Conservation (phyloP, 2,329 filamentous ascomycete species). For the Diplodia intermedia region DNA sequence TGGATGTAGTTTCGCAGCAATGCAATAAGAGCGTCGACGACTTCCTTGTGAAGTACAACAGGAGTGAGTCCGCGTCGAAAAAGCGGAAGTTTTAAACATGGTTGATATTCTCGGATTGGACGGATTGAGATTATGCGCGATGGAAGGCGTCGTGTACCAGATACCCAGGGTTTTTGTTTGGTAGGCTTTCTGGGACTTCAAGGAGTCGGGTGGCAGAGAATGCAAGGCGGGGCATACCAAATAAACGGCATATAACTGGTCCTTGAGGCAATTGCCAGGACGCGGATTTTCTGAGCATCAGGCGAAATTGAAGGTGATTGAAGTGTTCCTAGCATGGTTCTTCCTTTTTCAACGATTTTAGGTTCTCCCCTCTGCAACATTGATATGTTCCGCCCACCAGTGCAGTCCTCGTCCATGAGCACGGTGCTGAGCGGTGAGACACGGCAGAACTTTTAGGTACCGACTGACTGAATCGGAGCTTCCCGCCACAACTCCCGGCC, state of each 20-base stretch:
- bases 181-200: no score
- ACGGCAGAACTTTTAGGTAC: constrained; percentile 18
- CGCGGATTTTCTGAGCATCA: neutral
- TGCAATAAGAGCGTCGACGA: neutral
- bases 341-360: neutral
- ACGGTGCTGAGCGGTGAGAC: neutral
- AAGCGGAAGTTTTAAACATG: constrained; percentile 2
- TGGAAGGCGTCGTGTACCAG: neutral
- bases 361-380: neutral
- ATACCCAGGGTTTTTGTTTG: constrained; percentile 4
- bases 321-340: neutral
- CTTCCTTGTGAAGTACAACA: constrained; percentile 5
- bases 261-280: no score
- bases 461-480: neutral
- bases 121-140: no score
- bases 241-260: neutral
- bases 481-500: constrained; percentile 11
- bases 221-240: no score
- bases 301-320: neutral
- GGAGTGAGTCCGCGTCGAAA: neutral
- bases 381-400: neutral
- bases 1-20: neutral
- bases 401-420: neutral
- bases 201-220: neutral
- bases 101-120: no score